phyloP scores from a whole-genome alignment of 2,329 filamentous ascomycete species.

The Diaporthe amygdali region DNA sequence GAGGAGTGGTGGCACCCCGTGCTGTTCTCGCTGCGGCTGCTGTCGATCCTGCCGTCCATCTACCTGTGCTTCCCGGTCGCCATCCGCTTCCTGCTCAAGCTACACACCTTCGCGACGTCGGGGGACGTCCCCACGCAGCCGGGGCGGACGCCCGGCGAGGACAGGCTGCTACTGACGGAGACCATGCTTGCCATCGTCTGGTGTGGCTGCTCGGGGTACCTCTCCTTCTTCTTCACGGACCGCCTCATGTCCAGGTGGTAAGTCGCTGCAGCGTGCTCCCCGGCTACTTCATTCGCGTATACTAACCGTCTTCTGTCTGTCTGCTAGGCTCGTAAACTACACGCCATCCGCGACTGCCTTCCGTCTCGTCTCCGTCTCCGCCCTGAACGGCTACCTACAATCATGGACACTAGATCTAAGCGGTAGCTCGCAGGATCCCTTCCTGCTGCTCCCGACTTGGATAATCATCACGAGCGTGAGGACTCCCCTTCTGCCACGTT shows the following conservation, averaged over 20 bases:
- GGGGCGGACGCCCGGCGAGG: slow-evolving; percentile 45
- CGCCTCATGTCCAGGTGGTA: slow-evolving; percentile 85
- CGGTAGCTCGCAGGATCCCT: slow-evolving; percentile 72
- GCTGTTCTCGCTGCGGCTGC: slow-evolving; percentile 73
- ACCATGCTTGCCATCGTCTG: slow-evolving; percentile 75
- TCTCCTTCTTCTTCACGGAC: slow-evolving; percentile 84
- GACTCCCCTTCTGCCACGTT: slow-evolving; percentile 23
- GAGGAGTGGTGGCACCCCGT: slow-evolving; percentile 75
- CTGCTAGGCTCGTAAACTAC: slow-evolving; percentile 77
- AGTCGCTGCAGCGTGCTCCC: slow-evolving; percentile 30
- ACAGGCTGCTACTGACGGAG: slow-evolving; percentile 66
- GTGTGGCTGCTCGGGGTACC: slow-evolving; percentile 78
- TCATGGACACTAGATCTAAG: slow-evolving; percentile 73
- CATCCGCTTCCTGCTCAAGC: slow-evolving; percentile 70
- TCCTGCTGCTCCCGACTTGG: slow-evolving; percentile 77
- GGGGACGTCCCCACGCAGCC: slow-evolving; percentile 35
- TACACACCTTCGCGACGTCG: slow-evolving; percentile 51
- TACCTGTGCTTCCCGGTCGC: slow-evolving; percentile 75
- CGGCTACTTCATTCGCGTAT: not conserved
- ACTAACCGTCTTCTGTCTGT: slow-evolving; percentile 20
- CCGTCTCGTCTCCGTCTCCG: slow-evolving; percentile 76
- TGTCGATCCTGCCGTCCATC: slow-evolving; percentile 72
- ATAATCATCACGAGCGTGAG: slow-evolving; percentile 76
- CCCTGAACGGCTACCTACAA: slow-evolving; percentile 76
- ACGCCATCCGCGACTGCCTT: slow-evolving; percentile 82